Percentiles rank a stretch among this genome's conserved stretches.
These are phyloP conservation scores for Alliaria petiolata DNA, from an alignment of 345 rosid species.

Conservation along the genomic window DNA sequence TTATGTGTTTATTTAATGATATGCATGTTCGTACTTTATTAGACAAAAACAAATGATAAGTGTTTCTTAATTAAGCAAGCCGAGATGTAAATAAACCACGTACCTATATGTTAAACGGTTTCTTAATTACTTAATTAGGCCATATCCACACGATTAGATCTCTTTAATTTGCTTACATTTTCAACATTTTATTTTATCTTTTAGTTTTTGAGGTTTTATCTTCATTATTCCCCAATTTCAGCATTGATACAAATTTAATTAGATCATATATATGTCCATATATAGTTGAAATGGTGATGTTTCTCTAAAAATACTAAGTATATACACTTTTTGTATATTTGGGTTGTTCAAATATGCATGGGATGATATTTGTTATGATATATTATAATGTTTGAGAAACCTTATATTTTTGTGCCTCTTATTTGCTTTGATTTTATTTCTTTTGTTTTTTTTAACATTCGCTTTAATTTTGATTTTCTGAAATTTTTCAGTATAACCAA, in stretches of 20 bases:
- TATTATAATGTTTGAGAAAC: background rate
- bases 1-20: background rate
- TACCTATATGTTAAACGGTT: background rate
- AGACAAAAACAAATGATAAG: background rate
- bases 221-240: background rate
- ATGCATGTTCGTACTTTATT: slow-evolving; percentile 16
- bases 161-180: background rate
- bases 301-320: background rate
- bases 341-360: background rate
- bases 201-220: background rate
- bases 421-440: background rate
- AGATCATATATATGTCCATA: background rate
- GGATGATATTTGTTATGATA: background rate
- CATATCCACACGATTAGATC: background rate
- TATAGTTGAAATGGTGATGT: background rate
- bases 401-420: background rate
- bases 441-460: background rate
- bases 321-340: background rate
- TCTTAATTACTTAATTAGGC: background rate
- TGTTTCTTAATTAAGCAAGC: background rate
- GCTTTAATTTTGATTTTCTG: background rate
- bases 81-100: background rate
- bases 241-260: background rate
- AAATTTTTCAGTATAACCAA: slow-evolving; percentile 43
- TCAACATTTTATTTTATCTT: background rate